Percentiles rank a stretch among this genome's conserved stretches.
Conservation (phyloP, 306 rosid species). For the Malus sieversii region DNA sequence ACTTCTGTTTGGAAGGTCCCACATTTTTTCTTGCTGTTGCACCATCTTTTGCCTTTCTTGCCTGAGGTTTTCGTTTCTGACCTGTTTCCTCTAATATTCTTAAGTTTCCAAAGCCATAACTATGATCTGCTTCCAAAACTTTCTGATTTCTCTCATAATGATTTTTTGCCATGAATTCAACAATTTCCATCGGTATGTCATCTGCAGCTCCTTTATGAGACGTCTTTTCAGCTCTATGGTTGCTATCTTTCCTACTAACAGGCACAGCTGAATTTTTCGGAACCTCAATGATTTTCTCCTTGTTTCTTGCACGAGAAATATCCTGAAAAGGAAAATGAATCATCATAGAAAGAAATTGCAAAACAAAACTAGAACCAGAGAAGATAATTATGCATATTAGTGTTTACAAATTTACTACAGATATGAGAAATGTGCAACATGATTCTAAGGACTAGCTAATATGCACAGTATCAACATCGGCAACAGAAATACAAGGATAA, state of each 20-base stretch:
- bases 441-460: background rate
- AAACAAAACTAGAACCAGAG: background rate
- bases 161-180: constrained; percentile 82
- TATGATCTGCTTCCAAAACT: constrained; percentile 30
- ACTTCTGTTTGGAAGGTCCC: constrained; percentile 43
- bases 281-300: constrained; percentile 33
- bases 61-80: constrained; percentile 38
- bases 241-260: constrained; percentile 28
- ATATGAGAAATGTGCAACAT: background rate
- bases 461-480: too few species aligned
- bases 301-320: constrained; percentile 34
- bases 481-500: too few species aligned
- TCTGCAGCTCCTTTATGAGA: constrained; percentile 58
- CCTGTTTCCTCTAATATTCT: constrained; percentile 33
- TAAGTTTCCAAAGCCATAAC: constrained; percentile 28
- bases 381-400: background rate
- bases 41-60: constrained; percentile 37
- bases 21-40: constrained; percentile 32
- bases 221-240: constrained; percentile 31
- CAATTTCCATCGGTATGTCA: constrained; percentile 92
- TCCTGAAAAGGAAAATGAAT: constrained; percentile 42
- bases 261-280: constrained; percentile 28
- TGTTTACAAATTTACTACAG: background rate
- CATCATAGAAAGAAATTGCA: constrained; percentile 3
- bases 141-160: constrained; percentile 65